These are phyloP conservation scores for Solanum sparsipilum DNA, from an alignment of 257 asterid species.

Conservation along the genomic window DNA sequence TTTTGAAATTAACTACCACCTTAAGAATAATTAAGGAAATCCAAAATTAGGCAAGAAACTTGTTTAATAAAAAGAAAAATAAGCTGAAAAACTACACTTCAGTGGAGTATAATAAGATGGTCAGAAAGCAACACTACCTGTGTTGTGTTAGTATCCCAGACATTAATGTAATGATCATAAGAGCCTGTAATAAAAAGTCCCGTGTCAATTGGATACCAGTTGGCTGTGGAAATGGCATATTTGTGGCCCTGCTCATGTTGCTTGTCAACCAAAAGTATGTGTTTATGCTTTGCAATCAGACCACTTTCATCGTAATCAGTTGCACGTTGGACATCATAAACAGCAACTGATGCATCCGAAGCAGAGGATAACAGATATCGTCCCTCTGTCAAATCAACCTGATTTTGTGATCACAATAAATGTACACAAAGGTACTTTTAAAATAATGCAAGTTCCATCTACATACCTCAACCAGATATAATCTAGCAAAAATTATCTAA, in stretches of 20 bases:
- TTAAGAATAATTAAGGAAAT: conserved; percentile 18
- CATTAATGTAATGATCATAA: conserved; percentile 80
- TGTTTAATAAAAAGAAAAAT: not conserved
- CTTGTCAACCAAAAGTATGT: conserved; percentile 60
- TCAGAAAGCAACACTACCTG: conserved; percentile 30
- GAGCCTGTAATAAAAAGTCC: conserved; percentile 95
- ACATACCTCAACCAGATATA: not conserved
- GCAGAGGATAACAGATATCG: conserved; percentile 85
- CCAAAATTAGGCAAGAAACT: not conserved
- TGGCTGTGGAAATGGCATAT: conserved; percentile 72
- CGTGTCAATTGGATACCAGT: conserved; percentile 95
- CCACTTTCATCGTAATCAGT: conserved; percentile 50
- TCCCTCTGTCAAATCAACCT: conserved; percentile 99
- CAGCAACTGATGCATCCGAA: conserved; percentile 83
- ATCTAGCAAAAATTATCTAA: not conserved
- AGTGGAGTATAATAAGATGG: not conserved
- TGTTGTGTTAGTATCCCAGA: conserved; percentile 92
- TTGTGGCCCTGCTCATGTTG: conserved; percentile 83
- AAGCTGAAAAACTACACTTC: not conserved
- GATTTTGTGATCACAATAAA: conserved; percentile 51
- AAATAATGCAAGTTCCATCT: conserved; percentile 6
- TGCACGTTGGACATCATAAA: conserved; percentile 77
- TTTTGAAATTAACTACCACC: conserved; percentile 74
- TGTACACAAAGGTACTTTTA: conserved; percentile 25
- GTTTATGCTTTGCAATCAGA: conserved; percentile 62